These are phyloP conservation scores for Asparagopsis taxiformis DNA, from an alignment of 31 red algal genomes.

Conservation along the genomic window DNA sequence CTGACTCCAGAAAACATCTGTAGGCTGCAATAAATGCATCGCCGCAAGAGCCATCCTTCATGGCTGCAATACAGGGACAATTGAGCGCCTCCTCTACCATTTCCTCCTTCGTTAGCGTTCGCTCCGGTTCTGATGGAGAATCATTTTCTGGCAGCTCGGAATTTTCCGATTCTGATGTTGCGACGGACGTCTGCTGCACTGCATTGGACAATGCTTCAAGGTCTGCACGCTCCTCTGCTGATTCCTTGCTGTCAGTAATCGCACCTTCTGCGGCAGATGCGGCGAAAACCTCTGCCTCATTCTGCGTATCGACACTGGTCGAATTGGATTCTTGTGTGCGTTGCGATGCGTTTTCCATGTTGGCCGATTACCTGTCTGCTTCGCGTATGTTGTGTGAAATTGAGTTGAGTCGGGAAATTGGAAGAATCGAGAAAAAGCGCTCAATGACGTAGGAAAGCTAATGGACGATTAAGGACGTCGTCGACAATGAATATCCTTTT, in stretches of 20 bases:
- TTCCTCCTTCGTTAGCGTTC: conserved; percentile 37
- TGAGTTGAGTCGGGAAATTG: too few species aligned
- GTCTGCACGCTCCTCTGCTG: background rate
- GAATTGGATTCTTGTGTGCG: too few species aligned
- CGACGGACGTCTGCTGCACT: background rate
- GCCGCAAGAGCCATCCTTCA: conserved; percentile 91
- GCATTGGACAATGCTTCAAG: background rate
- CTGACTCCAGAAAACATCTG: conserved; percentile 95
- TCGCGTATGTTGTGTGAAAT: too few species aligned
- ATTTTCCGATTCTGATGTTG: background rate
- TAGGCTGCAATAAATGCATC: conserved; percentile 86
- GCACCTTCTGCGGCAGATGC: conserved; percentile 23
- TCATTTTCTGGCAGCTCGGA: background rate
- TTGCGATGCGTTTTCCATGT: too few species aligned
- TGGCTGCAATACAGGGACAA: conserved; percentile 91
- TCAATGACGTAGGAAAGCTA: too few species aligned
- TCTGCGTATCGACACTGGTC: background rate
- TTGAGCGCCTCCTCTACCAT: conserved; percentile 69
- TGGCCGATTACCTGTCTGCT: too few species aligned
- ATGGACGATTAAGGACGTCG: too few species aligned
- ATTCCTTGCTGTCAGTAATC: background rate
- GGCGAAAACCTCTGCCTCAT: conserved; percentile 22
- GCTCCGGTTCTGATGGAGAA: background rate
- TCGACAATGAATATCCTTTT: too few species aligned
- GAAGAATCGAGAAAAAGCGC: too few species aligned